These are phyloP conservation scores for Terana coerulea DNA, from an alignment of 768 basidiomycete species.

Conservation along the genomic window DNA sequence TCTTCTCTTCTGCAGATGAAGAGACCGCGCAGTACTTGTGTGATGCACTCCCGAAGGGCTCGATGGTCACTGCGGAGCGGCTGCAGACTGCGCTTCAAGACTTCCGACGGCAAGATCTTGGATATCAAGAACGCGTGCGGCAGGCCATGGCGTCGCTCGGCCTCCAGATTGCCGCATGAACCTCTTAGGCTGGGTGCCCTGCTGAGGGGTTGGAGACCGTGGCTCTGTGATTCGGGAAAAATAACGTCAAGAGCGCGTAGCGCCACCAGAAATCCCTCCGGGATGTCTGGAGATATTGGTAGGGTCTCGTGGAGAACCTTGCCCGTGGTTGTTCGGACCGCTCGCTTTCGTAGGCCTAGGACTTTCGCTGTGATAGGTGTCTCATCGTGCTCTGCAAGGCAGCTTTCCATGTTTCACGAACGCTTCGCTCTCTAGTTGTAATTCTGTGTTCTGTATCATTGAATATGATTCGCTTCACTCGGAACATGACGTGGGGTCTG, in stretches of 20 bases:
- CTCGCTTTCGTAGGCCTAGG: background rate
- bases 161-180: constrained; percentile 13
- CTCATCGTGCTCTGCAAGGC: background rate
- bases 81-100: constrained; percentile 24
- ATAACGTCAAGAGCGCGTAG: constrained; percentile 12
- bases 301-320: background rate
- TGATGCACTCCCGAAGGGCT: constrained; percentile 28
- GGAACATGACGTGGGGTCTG: no score
- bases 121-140: constrained; percentile 24
- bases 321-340: background rate
- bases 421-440: constrained; percentile 3
- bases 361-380: background rate
- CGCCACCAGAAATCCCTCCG: constrained; percentile 8
- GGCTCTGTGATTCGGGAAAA: constrained; percentile 7
- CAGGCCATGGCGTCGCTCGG: constrained; percentile 25
- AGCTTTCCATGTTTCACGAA: background rate
- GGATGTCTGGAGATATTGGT: constrained; percentile 1
- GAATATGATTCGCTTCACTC: background rate
- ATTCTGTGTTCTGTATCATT: constrained; percentile 1
- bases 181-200: background rate
- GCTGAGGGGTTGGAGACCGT: background rate
- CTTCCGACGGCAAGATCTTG: constrained; percentile 21
- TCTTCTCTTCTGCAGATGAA: constrained; percentile 41
- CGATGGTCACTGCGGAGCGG: constrained; percentile 17
- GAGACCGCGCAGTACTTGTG: constrained; percentile 56